Conservation (phyloP, 2,329 filamentous ascomycete genomes). For the Venturia effusa region DNA sequence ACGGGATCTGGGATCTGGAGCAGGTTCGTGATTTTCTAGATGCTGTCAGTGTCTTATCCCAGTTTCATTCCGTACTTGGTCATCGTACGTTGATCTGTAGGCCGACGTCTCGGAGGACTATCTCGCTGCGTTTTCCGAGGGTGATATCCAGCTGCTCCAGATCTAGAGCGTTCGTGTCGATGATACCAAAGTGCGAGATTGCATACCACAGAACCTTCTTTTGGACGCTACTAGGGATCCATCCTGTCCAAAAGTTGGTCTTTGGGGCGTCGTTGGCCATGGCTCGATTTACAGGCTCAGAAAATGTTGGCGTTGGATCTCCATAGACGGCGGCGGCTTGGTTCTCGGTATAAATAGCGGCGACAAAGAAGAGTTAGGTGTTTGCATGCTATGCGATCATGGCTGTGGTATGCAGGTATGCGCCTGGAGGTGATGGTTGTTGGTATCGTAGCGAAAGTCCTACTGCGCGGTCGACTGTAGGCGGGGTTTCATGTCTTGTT, state of each 20-base stretch:
- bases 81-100: slow-evolving; percentile 60
- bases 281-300: background rate
- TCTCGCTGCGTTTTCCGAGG: slow-evolving; percentile 67
- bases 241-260: background rate
- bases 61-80: slow-evolving; percentile 15
- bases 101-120: slow-evolving; percentile 81
- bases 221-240: slow-evolving; percentile 65
- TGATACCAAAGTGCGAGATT: slow-evolving; percentile 57
- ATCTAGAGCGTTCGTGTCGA: slow-evolving; percentile 80
- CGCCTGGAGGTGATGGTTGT: background rate
- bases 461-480: background rate
- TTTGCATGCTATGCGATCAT: background rate
- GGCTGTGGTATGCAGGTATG: background rate
- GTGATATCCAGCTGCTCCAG: slow-evolving; percentile 77
- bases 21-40: slow-evolving; percentile 67
- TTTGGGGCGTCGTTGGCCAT: background rate
- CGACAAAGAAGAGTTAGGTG: background rate
- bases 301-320: slow-evolving; percentile 2
- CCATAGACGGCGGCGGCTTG: background rate
- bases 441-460: background rate
- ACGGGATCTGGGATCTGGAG: slow-evolving; percentile 65
- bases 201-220: slow-evolving; percentile 83
- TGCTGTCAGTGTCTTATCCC: slow-evolving; percentile 12
- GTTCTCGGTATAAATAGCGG: background rate
- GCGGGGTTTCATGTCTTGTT: background rate